These are phyloP conservation scores for Metschnikowia colocasiae DNA, from an alignment of 805 yeast genomes.

Conservation along the genomic window DNA sequence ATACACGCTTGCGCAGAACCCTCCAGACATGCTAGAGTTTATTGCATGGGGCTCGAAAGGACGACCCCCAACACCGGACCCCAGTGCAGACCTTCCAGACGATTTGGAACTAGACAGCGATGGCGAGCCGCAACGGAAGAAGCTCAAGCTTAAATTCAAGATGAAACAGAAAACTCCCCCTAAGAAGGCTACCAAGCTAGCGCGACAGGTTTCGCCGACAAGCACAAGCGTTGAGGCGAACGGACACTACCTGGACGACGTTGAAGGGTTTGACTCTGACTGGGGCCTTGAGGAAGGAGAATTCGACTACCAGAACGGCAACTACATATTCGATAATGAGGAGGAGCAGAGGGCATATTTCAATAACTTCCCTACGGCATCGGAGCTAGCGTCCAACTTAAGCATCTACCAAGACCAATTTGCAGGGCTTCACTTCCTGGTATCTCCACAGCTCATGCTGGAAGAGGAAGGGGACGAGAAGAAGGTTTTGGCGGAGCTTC, in stretches of 20 bases:
- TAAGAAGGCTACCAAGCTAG: constrained; percentile 1
- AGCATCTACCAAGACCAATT: constrained; percentile 18
- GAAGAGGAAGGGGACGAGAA: constrained; percentile 11
- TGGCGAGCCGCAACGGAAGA: constrained; percentile 32
- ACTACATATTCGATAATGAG: constrained; percentile 34
- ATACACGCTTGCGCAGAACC: constrained; percentile 48
- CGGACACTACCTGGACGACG: constrained; percentile 1
- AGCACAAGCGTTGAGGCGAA: not conserved
- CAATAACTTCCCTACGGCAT: constrained; percentile 24
- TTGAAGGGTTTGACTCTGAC: constrained; percentile 25
- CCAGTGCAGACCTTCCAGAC: constrained; percentile 37
- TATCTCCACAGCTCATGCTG: constrained; percentile 16
- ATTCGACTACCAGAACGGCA: constrained; percentile 27
- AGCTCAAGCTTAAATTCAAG: constrained; percentile 16
- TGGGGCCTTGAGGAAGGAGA: constrained; percentile 42
- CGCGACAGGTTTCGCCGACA: not conserved
- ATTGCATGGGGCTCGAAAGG: constrained; percentile 40
- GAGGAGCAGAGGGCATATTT: constrained; percentile 27
- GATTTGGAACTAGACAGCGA: constrained; percentile 25
- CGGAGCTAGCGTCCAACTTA: constrained; percentile 20
- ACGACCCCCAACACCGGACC: constrained; percentile 34
- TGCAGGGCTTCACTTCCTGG: constrained; percentile 15
- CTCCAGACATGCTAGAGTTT: constrained; percentile 41
- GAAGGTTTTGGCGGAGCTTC: constrained; percentile 16
- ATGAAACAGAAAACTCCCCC: constrained; percentile 15